phyloP scores from a whole-genome alignment of 495 filamentous ascomycete species.

The Penicillium diatomitis region DNA sequence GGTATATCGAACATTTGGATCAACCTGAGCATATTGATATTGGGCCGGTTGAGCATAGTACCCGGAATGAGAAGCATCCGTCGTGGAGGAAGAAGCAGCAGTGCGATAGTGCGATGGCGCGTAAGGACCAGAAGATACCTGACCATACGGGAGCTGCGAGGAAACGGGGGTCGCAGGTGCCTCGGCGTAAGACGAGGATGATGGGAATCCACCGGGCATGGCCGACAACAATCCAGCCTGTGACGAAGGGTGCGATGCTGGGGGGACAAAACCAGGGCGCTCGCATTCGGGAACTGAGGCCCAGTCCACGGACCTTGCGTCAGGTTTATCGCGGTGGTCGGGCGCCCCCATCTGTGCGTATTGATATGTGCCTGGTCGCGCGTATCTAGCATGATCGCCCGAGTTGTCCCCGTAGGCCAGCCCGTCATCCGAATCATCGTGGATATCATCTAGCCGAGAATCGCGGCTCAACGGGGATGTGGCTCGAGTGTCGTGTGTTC shows the following conservation, averaged over 20 bases:
- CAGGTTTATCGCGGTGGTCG: slow-evolving; percentile 9
- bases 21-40: slow-evolving; percentile 20
- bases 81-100: slow-evolving; percentile 15
- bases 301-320: slow-evolving; percentile 21
- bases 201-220: slow-evolving; percentile 36
- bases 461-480: slow-evolving; percentile 17
- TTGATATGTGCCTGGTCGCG: slow-evolving; percentile 38
- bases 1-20: slow-evolving; percentile 35
- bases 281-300: slow-evolving; percentile 33
- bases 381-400: slow-evolving; percentile 38
- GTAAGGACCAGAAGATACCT: slow-evolving; percentile 6
- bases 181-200: slow-evolving; percentile 12
- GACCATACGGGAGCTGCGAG: slow-evolving; percentile 11
- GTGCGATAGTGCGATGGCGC: slow-evolving; percentile 21
- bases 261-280: slow-evolving; percentile 33
- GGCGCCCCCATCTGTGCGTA: slow-evolving; percentile 31
- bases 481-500: slow-evolving; percentile 16
- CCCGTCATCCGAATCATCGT: slow-evolving; percentile 33
- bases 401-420: slow-evolving; percentile 32
- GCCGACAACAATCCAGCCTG: slow-evolving; percentile 15
- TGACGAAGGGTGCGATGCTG: slow-evolving; percentile 24
- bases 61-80: slow-evolving; percentile 10
- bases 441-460: slow-evolving; percentile 27
- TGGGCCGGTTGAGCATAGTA: neutral
- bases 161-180: slow-evolving; percentile 16